Evolutionary conservation across 2,329 filamentous ascomycete species (phyloP), one percentile per base, ranked within the genome.

Genomic region (Cordyceps fumosorosea): DNA sequence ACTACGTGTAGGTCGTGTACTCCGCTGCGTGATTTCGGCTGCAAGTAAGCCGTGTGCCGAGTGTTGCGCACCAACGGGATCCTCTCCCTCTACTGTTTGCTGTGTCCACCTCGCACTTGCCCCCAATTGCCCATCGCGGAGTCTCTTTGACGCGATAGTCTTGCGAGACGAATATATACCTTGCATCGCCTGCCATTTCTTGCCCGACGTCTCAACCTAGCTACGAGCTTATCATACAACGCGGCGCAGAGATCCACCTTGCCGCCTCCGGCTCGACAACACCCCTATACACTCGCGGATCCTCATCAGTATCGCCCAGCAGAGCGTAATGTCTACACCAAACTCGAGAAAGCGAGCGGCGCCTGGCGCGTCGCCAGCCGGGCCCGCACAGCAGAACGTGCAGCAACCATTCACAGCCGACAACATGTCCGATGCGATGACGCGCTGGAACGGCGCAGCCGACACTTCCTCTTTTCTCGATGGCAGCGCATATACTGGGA

Each of bases 331-430:
- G 80, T 79, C 82, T 62, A 70, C 76, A 37, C 75, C 77, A 52
- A 84, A 83, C 65, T 73, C 81, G 22, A 77, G 89, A 74, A 95
- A 95, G 79, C 83, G 90, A 73, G 80, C 88, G 67, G 89, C 90
- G 53, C 88, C 90, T 62, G 89, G 88, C 71, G 78, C 87, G 65
- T 82, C 85, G 44, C 88, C 90, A n/a, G 76, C 84, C 66, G 76
- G 82, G 24, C 83, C 85, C 40, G 71, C 79, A 56, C 78, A 79
- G 64, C 78, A 81, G 45, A 78, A 78, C 66, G 75, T 82, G 70
- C 81, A 82, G 62, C 77, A 77, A 65, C 71, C 76, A 45, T 79
- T 82, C 68, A 72, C 75, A 37, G 71, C 76, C 64, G 76, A 78
- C 63, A 80, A 78, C 62, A 80, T 79, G 54, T 73, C 80, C 65